Evolutionary conservation across 805 yeast genomes (phyloP), one percentile per base, ranked within the genome.

Genomic region (Kluyveromyces siamensis): DNA sequence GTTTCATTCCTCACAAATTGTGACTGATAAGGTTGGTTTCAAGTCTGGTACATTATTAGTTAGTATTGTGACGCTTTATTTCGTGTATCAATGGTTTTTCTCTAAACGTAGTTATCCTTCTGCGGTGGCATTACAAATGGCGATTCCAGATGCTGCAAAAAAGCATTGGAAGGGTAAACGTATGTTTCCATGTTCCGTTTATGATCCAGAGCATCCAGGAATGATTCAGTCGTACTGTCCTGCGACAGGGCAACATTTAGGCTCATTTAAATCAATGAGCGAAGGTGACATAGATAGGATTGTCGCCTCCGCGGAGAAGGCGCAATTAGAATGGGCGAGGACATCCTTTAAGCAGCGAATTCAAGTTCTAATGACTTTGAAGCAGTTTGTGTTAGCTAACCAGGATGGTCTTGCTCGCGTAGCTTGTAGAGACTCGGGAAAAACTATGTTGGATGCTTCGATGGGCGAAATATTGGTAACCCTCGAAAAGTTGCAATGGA

Each of bases 391-490:
- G 48, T 65, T 85, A 46, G 82, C 81, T 44, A 82, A 93, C 65
- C 99, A 93, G 65, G 90, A 84, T 48, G 79, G 81, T 45, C 78
- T 93, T 44, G 96, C 96, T 2, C 74, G 95, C 43, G 84, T 93
- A 8, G 97, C 98, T 0, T 93, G 98, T 64, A 75, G 99, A 55
- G 99, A 93, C 61, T 84, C 96, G 17, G 99, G 99, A 30, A 93
- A 93, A 64, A 90, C 98, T 1, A 83, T 86, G 83, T 72, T 93
- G 40, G 98, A 93, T 69, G 98, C 98, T 2, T 83, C 93, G 43
- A 84, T 87, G 89, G 97, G 97, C 45, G 96, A 91, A 68, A 87
- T 93, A 44, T 76, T 93, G 79, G 98, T 90, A 14, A 91, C 99
- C 0, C 72, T 91, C 50, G 99, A 93, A 63, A 93, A 93, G 65